Conservation (phyloP, 2,329 filamentous ascomycete species). For the Pseudopyrenochaeta lycopersici region DNA sequence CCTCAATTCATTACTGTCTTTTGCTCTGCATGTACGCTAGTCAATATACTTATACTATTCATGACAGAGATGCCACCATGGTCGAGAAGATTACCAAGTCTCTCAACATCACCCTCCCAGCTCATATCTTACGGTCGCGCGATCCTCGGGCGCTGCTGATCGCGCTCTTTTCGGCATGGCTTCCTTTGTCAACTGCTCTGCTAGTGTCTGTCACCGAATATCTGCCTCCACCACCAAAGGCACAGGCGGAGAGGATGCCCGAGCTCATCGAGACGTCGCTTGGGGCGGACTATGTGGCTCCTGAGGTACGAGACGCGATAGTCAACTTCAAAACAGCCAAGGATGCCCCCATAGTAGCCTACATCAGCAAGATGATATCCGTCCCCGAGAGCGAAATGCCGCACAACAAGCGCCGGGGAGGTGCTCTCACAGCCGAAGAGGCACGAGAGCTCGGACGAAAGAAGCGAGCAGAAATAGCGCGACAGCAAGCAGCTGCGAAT, state of each 20-base stretch:
- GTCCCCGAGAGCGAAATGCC: conserved; percentile 91
- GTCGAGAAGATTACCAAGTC: conserved; percentile 97
- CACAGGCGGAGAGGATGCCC: conserved; percentile 82
- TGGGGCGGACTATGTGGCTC: conserved; percentile 74
- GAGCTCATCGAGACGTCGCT: conserved; percentile 82
- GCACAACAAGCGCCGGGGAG: conserved; percentile 77
- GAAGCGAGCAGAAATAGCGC: conserved; percentile 88
- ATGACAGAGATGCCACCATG: conserved; percentile 73
- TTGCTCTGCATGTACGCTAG: conserved; percentile 44
- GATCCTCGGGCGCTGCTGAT: conserved; percentile 86
- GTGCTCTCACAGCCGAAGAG: conserved; percentile 82
- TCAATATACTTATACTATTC: conserved; percentile 52
- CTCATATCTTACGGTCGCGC: conserved; percentile 83
- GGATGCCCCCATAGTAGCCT: conserved; percentile 84
- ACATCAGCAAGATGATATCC: conserved; percentile 98
- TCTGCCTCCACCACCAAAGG: conserved; percentile 81
- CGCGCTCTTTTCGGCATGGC: conserved; percentile 86
- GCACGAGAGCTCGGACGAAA: conserved; percentile 85
- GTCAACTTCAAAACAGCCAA: conserved; percentile 75
- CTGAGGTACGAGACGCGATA: conserved; percentile 80
- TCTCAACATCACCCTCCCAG: conserved; percentile 80
- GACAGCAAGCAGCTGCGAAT: conserved; percentile 70
- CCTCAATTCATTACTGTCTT: conserved; percentile 31
- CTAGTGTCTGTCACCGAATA: conserved; percentile 95
- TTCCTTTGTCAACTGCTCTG: conserved; percentile 90